Conservation (phyloP, 169 alveolate species). For the Cryptosporidium parvum region DNA sequence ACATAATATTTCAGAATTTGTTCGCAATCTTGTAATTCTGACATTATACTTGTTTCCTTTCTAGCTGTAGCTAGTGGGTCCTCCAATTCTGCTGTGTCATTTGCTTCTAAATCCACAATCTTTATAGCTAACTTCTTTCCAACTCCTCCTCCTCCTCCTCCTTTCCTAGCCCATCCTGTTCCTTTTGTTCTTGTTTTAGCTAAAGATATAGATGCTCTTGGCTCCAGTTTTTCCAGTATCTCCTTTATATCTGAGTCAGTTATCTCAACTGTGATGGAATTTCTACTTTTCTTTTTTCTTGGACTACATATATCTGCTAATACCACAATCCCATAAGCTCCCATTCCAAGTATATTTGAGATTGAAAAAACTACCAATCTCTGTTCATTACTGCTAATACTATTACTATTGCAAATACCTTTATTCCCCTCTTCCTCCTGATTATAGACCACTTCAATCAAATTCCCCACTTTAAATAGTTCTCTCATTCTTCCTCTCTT, state of each 20-base stretch:
- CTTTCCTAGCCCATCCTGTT: not conserved
- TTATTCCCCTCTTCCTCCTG: not conserved
- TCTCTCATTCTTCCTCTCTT: conserved; percentile 4
- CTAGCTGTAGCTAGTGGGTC: conserved; percentile 38
- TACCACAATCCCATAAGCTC: conserved; percentile 63
- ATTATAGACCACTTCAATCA: not conserved
- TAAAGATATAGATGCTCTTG: too few relatives aligned
- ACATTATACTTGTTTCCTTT: conserved; percentile 52
- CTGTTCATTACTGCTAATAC: not conserved
- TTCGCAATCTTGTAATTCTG: conserved; percentile 67
- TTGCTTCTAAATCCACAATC: conserved; percentile 40
- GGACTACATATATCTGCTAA: not conserved
- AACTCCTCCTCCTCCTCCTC: not conserved
- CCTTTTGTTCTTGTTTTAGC: too few relatives aligned
- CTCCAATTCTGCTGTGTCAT: conserved; percentile 4
- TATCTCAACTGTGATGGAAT: conserved; percentile 40
- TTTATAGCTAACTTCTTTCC: conserved; percentile 28
- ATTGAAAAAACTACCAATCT: not conserved
- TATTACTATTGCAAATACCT: not conserved
- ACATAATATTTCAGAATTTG: conserved; percentile 43
- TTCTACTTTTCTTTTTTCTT: not conserved
- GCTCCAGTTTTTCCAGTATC: conserved; percentile 10
- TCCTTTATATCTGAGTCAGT: not conserved
- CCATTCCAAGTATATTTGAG: conserved; percentile 25
- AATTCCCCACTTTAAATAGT: not conserved